Percentiles rank a stretch among this genome's conserved stretches.
Evolutionary conservation across 768 basidiomycete genomes (phyloP).

Genomic region (Boletus sensibilis): DNA sequence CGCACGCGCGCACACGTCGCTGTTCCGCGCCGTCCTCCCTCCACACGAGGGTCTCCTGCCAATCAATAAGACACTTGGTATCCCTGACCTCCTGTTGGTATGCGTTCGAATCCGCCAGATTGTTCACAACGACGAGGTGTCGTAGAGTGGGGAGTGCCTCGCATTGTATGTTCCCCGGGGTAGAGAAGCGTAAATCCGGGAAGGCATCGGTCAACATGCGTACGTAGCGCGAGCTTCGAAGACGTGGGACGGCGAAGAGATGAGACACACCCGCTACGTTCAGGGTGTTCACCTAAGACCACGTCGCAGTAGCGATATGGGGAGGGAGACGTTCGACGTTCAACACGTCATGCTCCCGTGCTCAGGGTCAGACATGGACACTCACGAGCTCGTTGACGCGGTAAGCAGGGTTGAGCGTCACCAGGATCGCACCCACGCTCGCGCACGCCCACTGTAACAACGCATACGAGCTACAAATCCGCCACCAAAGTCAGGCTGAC

Average conservation of each 20-base stretch:
- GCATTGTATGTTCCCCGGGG: constrained; percentile 57
- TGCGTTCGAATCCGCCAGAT: constrained; percentile 41
- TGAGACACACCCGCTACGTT: constrained; percentile 65
- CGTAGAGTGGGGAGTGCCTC: constrained; percentile 58
- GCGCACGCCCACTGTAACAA: constrained; percentile 84
- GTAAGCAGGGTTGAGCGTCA: constrained; percentile 83
- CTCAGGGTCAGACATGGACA: constrained; percentile 2
- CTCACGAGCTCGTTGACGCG: constrained; percentile 66
- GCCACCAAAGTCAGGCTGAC: not conserved
- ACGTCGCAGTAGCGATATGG: not conserved
- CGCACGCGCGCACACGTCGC: constrained; percentile 42
- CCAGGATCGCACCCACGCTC: constrained; percentile 78
- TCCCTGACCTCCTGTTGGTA: constrained; percentile 40
- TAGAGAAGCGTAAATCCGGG: constrained; percentile 49
- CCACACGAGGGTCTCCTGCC: constrained; percentile 74
- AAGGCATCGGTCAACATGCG: constrained; percentile 56
- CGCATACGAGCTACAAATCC: constrained; percentile 62
- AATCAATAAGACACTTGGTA: constrained; percentile 59
- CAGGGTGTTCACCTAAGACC: constrained; percentile 55
- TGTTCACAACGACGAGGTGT: constrained; percentile 67
- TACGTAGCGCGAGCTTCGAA: constrained; percentile 65
- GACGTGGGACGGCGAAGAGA: constrained; percentile 67
- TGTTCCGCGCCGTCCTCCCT: constrained; percentile 48
- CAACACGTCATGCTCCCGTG: not conserved
- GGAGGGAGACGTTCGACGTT: not conserved